Conservation (phyloP, 768 basidiomycete genomes). For the Phylloporus sp. region DNA sequence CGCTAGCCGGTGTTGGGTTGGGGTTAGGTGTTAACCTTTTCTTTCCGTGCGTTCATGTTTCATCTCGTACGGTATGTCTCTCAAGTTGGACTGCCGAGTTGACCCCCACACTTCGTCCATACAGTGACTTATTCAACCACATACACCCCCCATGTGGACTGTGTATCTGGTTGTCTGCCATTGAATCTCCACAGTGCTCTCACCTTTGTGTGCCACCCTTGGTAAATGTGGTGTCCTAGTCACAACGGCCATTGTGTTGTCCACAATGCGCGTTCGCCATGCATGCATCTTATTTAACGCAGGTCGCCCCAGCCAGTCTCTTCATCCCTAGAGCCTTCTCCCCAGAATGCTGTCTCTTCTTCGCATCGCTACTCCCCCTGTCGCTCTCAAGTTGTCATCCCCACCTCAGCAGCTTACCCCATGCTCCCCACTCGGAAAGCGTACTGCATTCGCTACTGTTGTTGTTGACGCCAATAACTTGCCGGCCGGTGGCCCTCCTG, state of each 20-base stretch:
- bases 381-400: conserved; percentile 3
- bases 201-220: conserved; percentile 8
- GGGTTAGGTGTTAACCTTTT: too few species aligned
- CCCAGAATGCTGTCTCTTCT: conserved; percentile 12
- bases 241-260: conserved; percentile 13
- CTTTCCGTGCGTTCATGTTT: too few species aligned
- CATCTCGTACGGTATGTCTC: too few species aligned
- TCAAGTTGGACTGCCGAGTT: too few species aligned
- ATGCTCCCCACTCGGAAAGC: conserved; percentile 1
- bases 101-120: too few species aligned
- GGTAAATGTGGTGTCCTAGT: conserved; percentile 1
- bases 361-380: conserved; percentile 1
- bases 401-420: background rate
- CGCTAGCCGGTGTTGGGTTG: background rate
- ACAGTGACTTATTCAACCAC: too few species aligned
- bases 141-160: background rate
- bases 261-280: conserved; percentile 6
- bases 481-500: background rate
- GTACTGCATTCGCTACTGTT: background rate
- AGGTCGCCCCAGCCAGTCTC: background rate
- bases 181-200: conserved; percentile 2
- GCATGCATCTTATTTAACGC: conserved; percentile 16
- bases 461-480: background rate
- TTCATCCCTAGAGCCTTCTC: background rate
- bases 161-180: background rate